Evolutionary conservation across 1,284 basidiomycete species (phyloP).

Genomic region (Cystobasidiaceae sp.): DNA sequence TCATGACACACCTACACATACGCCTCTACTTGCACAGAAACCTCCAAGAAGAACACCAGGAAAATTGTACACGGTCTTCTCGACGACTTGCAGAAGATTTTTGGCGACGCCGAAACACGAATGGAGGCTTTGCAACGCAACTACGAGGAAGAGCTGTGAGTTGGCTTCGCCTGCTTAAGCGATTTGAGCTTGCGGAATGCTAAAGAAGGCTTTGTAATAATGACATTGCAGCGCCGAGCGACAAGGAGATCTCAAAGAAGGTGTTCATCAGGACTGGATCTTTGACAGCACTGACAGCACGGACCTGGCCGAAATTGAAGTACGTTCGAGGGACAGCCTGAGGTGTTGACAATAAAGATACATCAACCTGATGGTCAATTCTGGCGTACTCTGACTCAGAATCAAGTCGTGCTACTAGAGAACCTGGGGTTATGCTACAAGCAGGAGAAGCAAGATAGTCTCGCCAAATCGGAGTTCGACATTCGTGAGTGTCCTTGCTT

Average conservation of each 20-base stretch:
- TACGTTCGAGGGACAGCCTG: no score
- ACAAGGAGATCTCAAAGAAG: background rate
- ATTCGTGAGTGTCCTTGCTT: background rate
- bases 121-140: background rate
- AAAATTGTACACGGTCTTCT: constrained; percentile 2
- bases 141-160: constrained; percentile 3
- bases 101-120: background rate
- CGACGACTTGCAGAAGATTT: background rate
- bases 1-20: background rate
- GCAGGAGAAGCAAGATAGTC: background rate
- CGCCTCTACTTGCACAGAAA: constrained; percentile 5
- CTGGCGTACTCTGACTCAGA: background rate
- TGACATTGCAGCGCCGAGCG: background rate
- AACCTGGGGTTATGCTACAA: background rate
- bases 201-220: background rate
- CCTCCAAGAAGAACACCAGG: background rate
- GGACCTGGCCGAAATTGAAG: background rate
- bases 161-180: no score
- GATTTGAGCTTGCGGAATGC: no score
- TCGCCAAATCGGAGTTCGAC: background rate
- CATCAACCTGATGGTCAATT: background rate
- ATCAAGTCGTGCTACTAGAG: background rate
- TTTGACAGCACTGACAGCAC: no score
- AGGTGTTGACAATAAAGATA: no score
- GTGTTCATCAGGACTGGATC: background rate